Conservation (phyloP, 208 protist species). For the Wallacemonas rigidus region DNA sequence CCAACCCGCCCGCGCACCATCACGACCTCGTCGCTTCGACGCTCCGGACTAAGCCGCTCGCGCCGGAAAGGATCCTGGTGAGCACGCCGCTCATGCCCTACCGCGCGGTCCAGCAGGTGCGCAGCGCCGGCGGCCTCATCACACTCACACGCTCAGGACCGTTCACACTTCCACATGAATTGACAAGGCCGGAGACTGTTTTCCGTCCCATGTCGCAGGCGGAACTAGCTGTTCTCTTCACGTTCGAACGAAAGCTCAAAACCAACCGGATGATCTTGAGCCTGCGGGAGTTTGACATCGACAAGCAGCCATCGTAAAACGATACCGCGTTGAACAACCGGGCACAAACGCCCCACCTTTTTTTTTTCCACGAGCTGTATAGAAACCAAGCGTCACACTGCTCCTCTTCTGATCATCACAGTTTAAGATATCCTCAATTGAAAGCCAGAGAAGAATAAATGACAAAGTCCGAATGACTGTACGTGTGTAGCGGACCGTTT, state of each 20-base stretch:
- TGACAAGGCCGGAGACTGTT: conserved; percentile 32
- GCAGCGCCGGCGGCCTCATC: conserved; percentile 48
- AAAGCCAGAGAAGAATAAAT: too few relatives aligned
- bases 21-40: conserved; percentile 16
- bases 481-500: too few relatives aligned
- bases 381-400: not conserved
- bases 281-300: conserved; percentile 68
- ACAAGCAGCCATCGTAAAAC: not conserved
- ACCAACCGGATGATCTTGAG: conserved; percentile 82
- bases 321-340: not conserved
- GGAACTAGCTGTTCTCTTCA: conserved; percentile 82
- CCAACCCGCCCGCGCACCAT: not conserved
- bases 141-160: conserved; percentile 72
- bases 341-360: not conserved
- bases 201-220: conserved; percentile 43
- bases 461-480: too few relatives aligned
- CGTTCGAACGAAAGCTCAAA: conserved; percentile 84
- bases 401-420: not conserved
- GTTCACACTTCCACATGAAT: conserved; percentile 50
- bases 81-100: conserved; percentile 80
- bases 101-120: conserved; percentile 53
- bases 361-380: not conserved
- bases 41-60: conserved; percentile 24
- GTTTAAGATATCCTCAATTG: not conserved
- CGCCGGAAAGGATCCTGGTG: conserved; percentile 57